phyloP scores from a whole-genome alignment of 2,329 filamentous ascomycete species.

The Scytalidium sp. region DNA sequence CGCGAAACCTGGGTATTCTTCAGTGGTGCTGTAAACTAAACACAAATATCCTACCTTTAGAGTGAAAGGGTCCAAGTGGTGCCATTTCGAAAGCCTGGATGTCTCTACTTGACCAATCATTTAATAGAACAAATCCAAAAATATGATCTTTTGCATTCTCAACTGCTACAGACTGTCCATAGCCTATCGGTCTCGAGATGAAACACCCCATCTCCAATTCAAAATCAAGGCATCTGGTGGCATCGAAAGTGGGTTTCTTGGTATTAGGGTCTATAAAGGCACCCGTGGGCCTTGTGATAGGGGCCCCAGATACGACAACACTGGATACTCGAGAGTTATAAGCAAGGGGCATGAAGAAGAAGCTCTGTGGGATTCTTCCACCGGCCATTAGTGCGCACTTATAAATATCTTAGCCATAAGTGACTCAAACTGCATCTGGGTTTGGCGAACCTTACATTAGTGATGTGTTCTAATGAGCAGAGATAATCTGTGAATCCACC shows the following conservation, averaged over 20 bases:
- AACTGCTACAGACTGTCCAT: slow-evolving; percentile 61
- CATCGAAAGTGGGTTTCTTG: slow-evolving; percentile 17
- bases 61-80: slow-evolving; percentile 57
- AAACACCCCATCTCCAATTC: slow-evolving; percentile 13
- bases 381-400: slow-evolving; percentile 4
- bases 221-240: slow-evolving; percentile 28
- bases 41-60: slow-evolving; percentile 38
- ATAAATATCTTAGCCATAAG: neutral
- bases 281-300: slow-evolving; percentile 42
- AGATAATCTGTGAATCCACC: slow-evolving; percentile 70
- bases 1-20: slow-evolving; percentile 37
- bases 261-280: slow-evolving; percentile 17
- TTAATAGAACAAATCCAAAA: slow-evolving; percentile 57
- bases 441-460: slow-evolving; percentile 4
- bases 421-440: neutral
- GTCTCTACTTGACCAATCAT: slow-evolving; percentile 60
- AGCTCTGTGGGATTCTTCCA: slow-evolving; percentile 3
- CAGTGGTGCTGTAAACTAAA: neutral
- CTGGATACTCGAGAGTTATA: slow-evolving; percentile 54
- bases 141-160: slow-evolving; percentile 53
- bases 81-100: slow-evolving; percentile 59
- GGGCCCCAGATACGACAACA: slow-evolving; percentile 44
- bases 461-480: slow-evolving; percentile 10
- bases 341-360: slow-evolving; percentile 33
- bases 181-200: slow-evolving; percentile 37